phyloP scores from a whole-genome alignment of 495 filamentous ascomycete species.

The Aspergillus bertholletiae region DNA sequence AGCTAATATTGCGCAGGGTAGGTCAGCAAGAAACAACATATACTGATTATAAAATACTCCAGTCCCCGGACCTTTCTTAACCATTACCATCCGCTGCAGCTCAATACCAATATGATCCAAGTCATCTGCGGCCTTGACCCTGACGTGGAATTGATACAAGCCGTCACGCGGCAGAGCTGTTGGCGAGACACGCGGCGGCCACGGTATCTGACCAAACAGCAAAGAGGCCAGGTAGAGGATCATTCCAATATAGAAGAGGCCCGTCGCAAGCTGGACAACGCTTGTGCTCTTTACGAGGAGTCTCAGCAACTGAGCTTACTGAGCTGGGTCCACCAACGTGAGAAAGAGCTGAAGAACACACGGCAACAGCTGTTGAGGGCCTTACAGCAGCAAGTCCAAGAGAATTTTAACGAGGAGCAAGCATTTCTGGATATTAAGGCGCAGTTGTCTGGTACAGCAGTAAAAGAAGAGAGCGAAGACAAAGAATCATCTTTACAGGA shows the following conservation, averaged over 20 bases:
- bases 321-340: too few species aligned
- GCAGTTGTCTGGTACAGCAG: too few species aligned
- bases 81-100: conserved; percentile 5
- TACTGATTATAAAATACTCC: conserved; percentile 4
- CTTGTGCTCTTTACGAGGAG: not conserved
- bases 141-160: conserved; percentile 5
- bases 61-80: conserved; percentile 9
- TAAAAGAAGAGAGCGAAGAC: too few species aligned
- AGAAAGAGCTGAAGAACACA: too few species aligned
- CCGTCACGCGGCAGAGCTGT: conserved; percentile 6
- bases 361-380: too few species aligned
- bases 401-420: too few species aligned
- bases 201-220: not conserved
- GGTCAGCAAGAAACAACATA: conserved; percentile 2
- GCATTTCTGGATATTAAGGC: too few species aligned
- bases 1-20: too few species aligned
- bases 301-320: not conserved
- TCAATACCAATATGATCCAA: conserved; percentile 2
- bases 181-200: conserved; percentile 7
- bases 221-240: not conserved
- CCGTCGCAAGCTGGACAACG: not conserved
- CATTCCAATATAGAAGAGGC: conserved; percentile 2
- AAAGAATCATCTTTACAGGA: conserved; percentile 6
- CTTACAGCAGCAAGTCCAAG: too few species aligned
- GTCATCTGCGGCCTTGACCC: conserved; percentile 9